These are phyloP conservation scores for Serendipita indica DNA, from an alignment of 768 basidiomycete species.

Conservation along the genomic window DNA sequence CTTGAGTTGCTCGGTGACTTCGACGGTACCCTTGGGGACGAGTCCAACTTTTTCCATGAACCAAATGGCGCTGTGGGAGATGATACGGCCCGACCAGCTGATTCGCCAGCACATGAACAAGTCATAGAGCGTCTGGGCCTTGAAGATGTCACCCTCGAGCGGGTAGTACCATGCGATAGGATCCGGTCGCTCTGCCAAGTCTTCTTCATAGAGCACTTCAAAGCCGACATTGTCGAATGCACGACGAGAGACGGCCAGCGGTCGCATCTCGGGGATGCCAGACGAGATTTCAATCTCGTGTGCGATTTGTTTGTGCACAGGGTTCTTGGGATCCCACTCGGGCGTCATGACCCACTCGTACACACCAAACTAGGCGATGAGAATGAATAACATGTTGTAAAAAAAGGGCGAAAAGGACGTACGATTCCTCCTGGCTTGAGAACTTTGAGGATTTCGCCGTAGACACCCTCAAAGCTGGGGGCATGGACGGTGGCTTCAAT, in stretches of 20 bases:
- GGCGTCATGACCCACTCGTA: constrained; percentile 99
- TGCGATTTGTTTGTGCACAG: constrained; percentile 77
- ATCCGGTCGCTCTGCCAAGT: constrained; percentile 75
- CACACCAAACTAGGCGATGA: constrained; percentile 61
- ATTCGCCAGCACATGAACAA: constrained; percentile 78
- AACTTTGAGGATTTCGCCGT: constrained; percentile 81
- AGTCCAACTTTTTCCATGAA: constrained; percentile 62
- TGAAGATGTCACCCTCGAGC: constrained; percentile 79
- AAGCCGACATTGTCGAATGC: constrained; percentile 79
- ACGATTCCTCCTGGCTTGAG: constrained; percentile 93
- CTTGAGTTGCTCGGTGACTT: constrained; percentile 80
- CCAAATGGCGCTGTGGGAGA: constrained; percentile 70
- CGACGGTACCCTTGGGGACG: constrained; percentile 82
- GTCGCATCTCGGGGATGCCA: constrained; percentile 96
- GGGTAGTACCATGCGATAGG: constrained; percentile 89
- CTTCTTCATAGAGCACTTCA: constrained; percentile 79
- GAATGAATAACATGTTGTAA: constrained; percentile 9
- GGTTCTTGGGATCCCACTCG: constrained; percentile 70
- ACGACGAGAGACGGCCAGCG: constrained; percentile 47
- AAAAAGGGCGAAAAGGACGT: constrained; percentile 22
- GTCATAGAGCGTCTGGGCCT: constrained; percentile 92
- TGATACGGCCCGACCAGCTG: constrained; percentile 69
- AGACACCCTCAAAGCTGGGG: constrained; percentile 90
- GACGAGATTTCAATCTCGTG: constrained; percentile 90
- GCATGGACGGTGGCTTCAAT: constrained; percentile 98